These are phyloP conservation scores for Zygotorulaspora sp. DNA, from an alignment of 805 yeast species.

Conservation along the genomic window DNA sequence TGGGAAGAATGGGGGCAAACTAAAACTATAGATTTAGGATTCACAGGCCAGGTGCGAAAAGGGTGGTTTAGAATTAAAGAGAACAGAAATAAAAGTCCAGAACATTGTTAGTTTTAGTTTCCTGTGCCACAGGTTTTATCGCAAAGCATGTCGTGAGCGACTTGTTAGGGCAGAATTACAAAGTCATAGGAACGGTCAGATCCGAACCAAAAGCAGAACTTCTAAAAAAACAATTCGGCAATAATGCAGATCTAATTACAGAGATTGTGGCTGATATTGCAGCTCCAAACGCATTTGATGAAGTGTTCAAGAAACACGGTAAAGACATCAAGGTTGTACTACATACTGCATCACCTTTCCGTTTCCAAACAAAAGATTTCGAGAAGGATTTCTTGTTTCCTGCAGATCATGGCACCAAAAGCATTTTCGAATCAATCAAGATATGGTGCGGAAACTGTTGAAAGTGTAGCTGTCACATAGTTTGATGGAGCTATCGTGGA, in stretches of 20 bases:
- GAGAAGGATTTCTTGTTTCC: slow-evolving; percentile 53
- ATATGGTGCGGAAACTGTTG: slow-evolving; percentile 41
- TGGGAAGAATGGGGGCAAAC: too few relatives aligned
- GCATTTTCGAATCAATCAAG: slow-evolving; percentile 48
- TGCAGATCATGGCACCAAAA: slow-evolving; percentile 51
- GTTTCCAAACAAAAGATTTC: slow-evolving; percentile 40
- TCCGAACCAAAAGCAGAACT: slow-evolving; percentile 37
- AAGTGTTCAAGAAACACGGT: slow-evolving; percentile 41
- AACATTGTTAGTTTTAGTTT: slow-evolving; percentile 39
- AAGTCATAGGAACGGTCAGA: slow-evolving; percentile 46
- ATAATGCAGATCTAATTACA: slow-evolving; percentile 37
- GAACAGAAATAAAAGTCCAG: too few relatives aligned
- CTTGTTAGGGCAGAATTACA: slow-evolving; percentile 38
- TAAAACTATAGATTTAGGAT: too few relatives aligned
- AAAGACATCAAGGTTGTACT: slow-evolving; percentile 51
- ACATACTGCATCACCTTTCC: slow-evolving; percentile 61
- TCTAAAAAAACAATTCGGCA: slow-evolving; percentile 29
- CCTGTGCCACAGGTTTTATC: slow-evolving; percentile 49
- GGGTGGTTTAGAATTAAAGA: not conserved
- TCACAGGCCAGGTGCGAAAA: too few relatives aligned
- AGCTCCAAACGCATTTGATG: slow-evolving; percentile 43
- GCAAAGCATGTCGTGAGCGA: slow-evolving; percentile 42
- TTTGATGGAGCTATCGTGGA: slow-evolving; percentile 46
- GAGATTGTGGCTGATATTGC: slow-evolving; percentile 48
- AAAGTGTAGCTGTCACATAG: slow-evolving; percentile 49